phyloP scores from a whole-genome alignment of 345 rosid species.

The Toxicodendron radicans region DNA sequence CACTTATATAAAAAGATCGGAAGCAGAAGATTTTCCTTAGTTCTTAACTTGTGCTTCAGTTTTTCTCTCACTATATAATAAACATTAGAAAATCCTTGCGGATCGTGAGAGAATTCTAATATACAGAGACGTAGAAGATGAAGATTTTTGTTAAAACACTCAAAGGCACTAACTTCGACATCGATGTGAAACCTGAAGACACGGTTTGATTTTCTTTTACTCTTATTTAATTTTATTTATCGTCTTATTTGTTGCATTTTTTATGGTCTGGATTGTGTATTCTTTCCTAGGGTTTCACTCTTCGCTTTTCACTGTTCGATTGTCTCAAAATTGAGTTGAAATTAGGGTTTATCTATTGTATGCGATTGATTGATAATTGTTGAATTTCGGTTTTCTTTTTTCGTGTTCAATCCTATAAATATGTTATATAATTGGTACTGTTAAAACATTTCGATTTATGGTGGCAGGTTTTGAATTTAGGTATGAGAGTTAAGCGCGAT shows the following conservation, averaged over 20 bases:
- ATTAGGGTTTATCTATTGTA: neutral
- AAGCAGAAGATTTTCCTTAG: neutral
- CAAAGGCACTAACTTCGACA: conserved; percentile 66
- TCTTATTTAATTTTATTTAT: neutral
- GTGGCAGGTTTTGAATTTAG: neutral
- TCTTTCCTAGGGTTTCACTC: neutral
- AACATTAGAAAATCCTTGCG: neutral
- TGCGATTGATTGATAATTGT: neutral
- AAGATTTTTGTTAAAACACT: conserved; percentile 75
- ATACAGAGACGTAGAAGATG: conserved; percentile 39
- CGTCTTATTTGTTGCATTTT: neutral
- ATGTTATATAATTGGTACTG: neutral
- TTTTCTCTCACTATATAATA: neutral
- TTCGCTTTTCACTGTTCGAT: neutral
- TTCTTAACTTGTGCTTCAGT: conserved; percentile 13
- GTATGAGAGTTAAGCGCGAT: neutral
- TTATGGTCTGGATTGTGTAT: neutral
- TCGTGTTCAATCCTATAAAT: neutral
- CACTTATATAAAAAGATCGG: neutral
- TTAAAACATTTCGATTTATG: no score
- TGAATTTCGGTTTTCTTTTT: neutral
- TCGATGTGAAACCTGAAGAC: conserved; percentile 68
- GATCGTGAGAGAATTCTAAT: conserved; percentile 2
- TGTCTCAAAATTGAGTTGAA: neutral
- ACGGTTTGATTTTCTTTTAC: conserved; percentile 31